A percentile compares a stretch with the other conserved stretches of the same genome.
Conservation (phyloP, 345 rosid species). For the Dipteronia dyeriana region DNA sequence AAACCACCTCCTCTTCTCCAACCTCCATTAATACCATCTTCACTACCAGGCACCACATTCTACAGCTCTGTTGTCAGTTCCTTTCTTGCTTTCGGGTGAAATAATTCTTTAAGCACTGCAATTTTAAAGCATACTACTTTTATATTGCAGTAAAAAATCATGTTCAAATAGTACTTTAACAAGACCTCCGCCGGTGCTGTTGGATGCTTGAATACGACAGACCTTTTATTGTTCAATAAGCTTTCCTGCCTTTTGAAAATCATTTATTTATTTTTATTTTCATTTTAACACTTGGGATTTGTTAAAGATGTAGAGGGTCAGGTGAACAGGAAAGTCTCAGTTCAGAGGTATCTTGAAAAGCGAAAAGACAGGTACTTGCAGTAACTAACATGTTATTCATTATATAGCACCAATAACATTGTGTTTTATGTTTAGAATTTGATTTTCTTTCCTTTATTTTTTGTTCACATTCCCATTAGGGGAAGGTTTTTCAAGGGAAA, state of each 20-base stretch:
- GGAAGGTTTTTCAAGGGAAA: slow-evolving; percentile 55
- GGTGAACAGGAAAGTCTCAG: slow-evolving; percentile 56
- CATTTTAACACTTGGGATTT: slow-evolving; percentile 28
- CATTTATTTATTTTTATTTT: not conserved
- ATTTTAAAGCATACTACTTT: not conserved
- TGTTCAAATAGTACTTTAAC: not conserved
- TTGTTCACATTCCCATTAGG: slow-evolving; percentile 30
- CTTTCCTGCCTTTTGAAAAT: not conserved
- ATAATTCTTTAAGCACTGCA: not conserved
- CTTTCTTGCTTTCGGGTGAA: slow-evolving; percentile 1
- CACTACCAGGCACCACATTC: not conserved
- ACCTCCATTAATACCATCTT: not conserved
- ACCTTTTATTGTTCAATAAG: not conserved
- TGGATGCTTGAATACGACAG: not conserved
- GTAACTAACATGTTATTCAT: slow-evolving; percentile 14
- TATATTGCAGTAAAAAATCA: not conserved
- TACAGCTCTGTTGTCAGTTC: not conserved
- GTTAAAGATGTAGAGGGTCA: slow-evolving; percentile 68
- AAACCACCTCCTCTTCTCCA: not conserved
- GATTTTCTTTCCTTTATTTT: slow-evolving; percentile 3
- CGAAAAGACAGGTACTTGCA: slow-evolving; percentile 69
- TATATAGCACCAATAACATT: not conserved
- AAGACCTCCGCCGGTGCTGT: not conserved
- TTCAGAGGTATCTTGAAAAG: slow-evolving; percentile 80
- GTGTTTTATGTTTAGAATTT: not conserved